Evolutionary conservation across 2,329 filamentous ascomycete genomes (phyloP).

Genomic region (Rugonectria rugulosa): DNA sequence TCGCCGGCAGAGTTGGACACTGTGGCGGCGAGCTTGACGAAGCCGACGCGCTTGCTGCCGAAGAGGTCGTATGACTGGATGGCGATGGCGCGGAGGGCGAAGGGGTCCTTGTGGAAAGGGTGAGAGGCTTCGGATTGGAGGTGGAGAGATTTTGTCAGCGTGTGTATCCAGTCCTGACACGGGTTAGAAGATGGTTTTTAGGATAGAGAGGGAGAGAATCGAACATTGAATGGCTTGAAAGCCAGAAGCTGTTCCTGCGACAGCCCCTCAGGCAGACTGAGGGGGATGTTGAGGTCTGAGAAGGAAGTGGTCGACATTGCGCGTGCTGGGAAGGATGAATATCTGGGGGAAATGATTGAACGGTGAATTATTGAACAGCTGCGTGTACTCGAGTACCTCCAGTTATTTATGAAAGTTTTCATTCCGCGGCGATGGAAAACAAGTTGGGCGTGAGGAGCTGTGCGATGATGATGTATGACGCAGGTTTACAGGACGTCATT

Average conservation of each 20-base stretch:
- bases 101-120: constrained; percentile 63
- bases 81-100: constrained; percentile 57
- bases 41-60: constrained; percentile 56
- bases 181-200: background rate
- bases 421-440: constrained; percentile 16
- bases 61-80: constrained; percentile 64
- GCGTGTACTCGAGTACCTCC: background rate
- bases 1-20: constrained; percentile 58
- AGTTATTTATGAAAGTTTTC: constrained; percentile 8
- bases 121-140: constrained; percentile 54
- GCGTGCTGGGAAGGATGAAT: constrained; percentile 10
- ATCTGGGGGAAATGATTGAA: background rate
- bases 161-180: constrained; percentile 57
- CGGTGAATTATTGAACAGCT: background rate
- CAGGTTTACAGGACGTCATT: background rate
- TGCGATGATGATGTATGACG: background rate
- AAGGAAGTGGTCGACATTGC: constrained; percentile 35
- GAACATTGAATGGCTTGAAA: constrained; percentile 61
- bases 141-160: constrained; percentile 54
- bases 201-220: background rate
- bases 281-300: constrained; percentile 44
- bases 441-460: background rate
- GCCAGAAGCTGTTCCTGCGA: constrained; percentile 52
- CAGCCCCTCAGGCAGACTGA: constrained; percentile 55
- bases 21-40: constrained; percentile 61